Percentiles rank a stretch among this genome's conserved stretches.
These are phyloP conservation scores for Adansonia rubrostipa DNA, from an alignment of 441 rosid genomes.

Conservation along the genomic window DNA sequence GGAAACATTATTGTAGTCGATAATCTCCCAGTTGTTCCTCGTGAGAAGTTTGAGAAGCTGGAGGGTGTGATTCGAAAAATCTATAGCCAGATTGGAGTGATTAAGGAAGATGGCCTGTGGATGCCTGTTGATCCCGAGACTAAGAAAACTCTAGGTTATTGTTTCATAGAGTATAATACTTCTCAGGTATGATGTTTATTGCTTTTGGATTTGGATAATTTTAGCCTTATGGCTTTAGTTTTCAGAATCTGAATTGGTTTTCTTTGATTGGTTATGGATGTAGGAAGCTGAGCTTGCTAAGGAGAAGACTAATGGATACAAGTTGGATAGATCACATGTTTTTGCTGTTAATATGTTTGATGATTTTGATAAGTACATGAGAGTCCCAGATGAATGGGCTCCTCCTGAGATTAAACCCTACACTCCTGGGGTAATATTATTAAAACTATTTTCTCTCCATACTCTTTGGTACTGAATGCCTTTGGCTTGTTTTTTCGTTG, in stretches of 20 bases:
- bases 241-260: slow-evolving; percentile 13
- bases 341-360: slow-evolving; percentile 86
- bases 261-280: slow-evolving; percentile 18
- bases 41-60: slow-evolving; percentile 79
- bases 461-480: neutral
- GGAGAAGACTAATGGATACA: slow-evolving; percentile 82
- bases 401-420: slow-evolving; percentile 77
- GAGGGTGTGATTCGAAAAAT: slow-evolving; percentile 84
- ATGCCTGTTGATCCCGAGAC: slow-evolving; percentile 82
- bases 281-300: slow-evolving; percentile 95
- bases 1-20: slow-evolving; percentile 82
- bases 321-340: slow-evolving; percentile 78
- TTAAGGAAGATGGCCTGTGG: slow-evolving; percentile 85
- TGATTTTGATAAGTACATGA: slow-evolving; percentile 82
- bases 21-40: slow-evolving; percentile 79
- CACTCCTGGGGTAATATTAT: slow-evolving; percentile 70
- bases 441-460: neutral
- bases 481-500: neutral
- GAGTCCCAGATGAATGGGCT: slow-evolving; percentile 87
- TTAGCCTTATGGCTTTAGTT: neutral
- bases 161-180: slow-evolving; percentile 86
- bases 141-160: slow-evolving; percentile 69
- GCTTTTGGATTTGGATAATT: neutral
- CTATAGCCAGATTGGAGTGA: slow-evolving; percentile 75
- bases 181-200: slow-evolving; percentile 60